Percentiles rank a stretch among this genome's conserved stretches.
These are phyloP conservation scores for Guillardia theta DNA, from an alignment of 78 protist species.

Conservation along the genomic window DNA sequence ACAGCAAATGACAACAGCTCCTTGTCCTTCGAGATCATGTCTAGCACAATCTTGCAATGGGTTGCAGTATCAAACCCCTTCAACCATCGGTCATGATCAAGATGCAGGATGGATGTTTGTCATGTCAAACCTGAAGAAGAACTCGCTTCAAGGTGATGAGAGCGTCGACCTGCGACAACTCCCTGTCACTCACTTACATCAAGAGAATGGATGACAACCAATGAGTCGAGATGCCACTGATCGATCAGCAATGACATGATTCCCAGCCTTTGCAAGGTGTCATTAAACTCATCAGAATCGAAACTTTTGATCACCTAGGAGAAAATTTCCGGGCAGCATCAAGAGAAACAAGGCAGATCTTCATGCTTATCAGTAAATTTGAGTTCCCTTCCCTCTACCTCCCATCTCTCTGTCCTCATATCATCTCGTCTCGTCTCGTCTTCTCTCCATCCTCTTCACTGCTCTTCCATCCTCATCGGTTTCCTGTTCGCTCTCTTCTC, in stretches of 20 bases:
- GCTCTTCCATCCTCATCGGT: too few relatives aligned
- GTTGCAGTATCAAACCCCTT: background rate
- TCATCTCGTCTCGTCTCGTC: too few relatives aligned
- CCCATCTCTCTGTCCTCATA: too few relatives aligned
- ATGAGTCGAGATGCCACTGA: background rate
- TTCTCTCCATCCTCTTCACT: too few relatives aligned
- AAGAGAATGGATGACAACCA: too few relatives aligned
- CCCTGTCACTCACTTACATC: too few relatives aligned
- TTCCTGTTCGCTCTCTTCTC: too few relatives aligned
- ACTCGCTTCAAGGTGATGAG: background rate
- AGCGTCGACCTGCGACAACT: too few relatives aligned
- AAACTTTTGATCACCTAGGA: background rate
- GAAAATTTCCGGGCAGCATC: background rate
- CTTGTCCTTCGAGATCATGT: background rate
- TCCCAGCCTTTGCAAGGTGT: background rate
- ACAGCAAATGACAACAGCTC: background rate
- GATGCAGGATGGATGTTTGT: background rate
- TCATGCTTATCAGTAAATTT: too few relatives aligned
- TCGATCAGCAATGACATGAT: background rate
- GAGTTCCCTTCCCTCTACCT: too few relatives aligned
- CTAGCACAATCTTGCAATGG: background rate
- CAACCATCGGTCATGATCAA: too few relatives aligned
- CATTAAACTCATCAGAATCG: background rate
- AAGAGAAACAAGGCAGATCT: background rate
- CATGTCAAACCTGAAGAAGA: background rate